Percentiles rank a stretch among this genome's conserved stretches.
Conservation (phyloP, 1,284 basidiomycete species). For the Afroboletus lepidellus region DNA sequence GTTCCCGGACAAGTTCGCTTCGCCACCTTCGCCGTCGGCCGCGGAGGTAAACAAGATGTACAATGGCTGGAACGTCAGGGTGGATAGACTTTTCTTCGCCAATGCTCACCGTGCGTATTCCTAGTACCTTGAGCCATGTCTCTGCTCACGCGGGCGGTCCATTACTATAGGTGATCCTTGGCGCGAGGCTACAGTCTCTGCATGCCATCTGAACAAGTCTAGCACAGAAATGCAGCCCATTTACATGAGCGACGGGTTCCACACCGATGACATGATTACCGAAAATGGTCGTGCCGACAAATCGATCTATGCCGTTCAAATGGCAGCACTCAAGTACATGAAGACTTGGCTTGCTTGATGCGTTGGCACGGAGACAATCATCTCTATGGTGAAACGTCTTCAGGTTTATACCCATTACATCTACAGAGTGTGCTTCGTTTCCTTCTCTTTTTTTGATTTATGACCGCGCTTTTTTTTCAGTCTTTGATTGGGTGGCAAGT, state of each 20-base stretch:
- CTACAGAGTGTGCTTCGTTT: no score
- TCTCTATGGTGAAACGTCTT: background rate
- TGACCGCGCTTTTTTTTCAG: no score
- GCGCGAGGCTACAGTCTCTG: constrained; percentile 53
- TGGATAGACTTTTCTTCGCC: constrained; percentile 63
- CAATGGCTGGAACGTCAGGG: constrained; percentile 59
- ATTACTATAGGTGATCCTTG: no score
- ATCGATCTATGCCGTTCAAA: constrained; percentile 54
- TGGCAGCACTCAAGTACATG: constrained; percentile 41
- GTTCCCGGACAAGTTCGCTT: constrained; percentile 57
- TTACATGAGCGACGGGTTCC: constrained; percentile 54
- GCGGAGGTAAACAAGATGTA: constrained; percentile 49
- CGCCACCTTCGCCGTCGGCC: constrained; percentile 39
- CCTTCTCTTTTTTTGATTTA: no score
- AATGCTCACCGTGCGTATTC: constrained; percentile 57
- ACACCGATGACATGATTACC: constrained; percentile 55
- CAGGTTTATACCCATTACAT: no score
- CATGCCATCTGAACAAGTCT: constrained; percentile 44
- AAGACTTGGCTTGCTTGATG: constrained; percentile 47
- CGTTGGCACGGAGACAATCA: background rate
- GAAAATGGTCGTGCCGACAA: constrained; percentile 45
- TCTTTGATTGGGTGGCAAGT: no score
- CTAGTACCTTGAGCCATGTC: background rate
- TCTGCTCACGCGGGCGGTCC: background rate
- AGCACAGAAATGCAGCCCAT: constrained; percentile 58